Evolutionary conservation across 2,329 filamentous ascomycete genomes (phyloP).

Genomic region (Metarhizium rileyi): DNA sequence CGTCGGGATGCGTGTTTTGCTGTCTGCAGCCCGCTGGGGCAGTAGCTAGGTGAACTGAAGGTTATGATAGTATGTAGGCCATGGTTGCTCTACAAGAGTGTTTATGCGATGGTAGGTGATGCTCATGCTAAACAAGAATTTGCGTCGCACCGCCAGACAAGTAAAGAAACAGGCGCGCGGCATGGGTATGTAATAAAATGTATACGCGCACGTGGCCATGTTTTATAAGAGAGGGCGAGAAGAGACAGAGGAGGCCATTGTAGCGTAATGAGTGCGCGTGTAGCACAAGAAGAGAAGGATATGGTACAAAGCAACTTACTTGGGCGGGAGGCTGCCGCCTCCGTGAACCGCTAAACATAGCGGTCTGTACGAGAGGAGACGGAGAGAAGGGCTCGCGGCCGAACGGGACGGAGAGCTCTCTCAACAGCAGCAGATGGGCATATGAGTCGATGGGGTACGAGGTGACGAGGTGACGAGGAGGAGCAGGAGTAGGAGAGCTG

Average conservation of each 20-base stretch:
- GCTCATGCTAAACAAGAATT: too few relatives aligned
- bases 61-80: too few relatives aligned
- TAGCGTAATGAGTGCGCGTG: too few relatives aligned
- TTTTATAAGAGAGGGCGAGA: too few relatives aligned
- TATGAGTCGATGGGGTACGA: constrained; percentile 4
- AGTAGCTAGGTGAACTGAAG: too few relatives aligned
- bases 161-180: too few relatives aligned
- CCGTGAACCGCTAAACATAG: constrained; percentile 42
- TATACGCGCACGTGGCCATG: too few relatives aligned
- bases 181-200: too few relatives aligned
- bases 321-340: constrained; percentile 37
- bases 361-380: constrained; percentile 4
- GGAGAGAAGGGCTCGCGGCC: constrained; percentile 1
- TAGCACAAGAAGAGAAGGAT: not conserved
- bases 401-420: constrained; percentile 5
- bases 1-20: not conserved
- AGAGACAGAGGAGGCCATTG: too few relatives aligned
- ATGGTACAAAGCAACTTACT: constrained; percentile 27
- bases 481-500: not conserved
- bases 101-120: too few relatives aligned
- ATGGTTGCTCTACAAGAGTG: too few relatives aligned
- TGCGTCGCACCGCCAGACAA: not conserved
- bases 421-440: constrained; percentile 10
- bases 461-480: not conserved
- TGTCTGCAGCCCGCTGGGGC: not conserved